Evolutionary conservation across 768 basidiomycete species (phyloP).

Genomic region (Coprinopsis cinerea): DNA sequence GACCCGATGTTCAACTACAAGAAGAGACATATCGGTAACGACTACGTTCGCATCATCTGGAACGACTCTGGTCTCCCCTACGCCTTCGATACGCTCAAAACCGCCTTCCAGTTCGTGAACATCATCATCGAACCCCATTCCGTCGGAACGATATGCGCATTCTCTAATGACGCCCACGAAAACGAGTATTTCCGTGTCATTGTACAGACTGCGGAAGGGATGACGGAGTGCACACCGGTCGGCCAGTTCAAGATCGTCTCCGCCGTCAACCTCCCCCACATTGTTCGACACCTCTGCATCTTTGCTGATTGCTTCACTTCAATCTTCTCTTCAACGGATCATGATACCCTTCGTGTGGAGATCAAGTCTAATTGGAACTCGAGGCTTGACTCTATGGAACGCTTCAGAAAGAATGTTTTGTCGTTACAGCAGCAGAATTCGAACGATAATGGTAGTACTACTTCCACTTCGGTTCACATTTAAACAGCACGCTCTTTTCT

Average conservation of each 20-base stretch:
- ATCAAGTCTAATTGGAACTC: constrained; percentile 87
- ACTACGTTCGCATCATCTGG: constrained; percentile 94
- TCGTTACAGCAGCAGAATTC: background rate
- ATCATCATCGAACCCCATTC: constrained; percentile 95
- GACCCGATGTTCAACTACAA: constrained; percentile 77
- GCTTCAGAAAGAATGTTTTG: constrained; percentile 39
- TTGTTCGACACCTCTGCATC: constrained; percentile 84
- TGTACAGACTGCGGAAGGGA: constrained; percentile 80
- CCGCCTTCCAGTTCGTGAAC: constrained; percentile 96
- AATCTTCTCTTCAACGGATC: constrained; percentile 69
- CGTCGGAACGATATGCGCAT: constrained; percentile 75
- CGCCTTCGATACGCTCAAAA: constrained; percentile 84
- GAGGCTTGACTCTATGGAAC: constrained; percentile 72
- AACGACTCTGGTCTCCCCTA: constrained; percentile 93
- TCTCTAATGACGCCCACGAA: constrained; percentile 78
- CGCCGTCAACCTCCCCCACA: constrained; percentile 76
- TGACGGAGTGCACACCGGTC: constrained; percentile 91
- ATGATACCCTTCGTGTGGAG: constrained; percentile 66
- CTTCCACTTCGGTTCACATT: no score
- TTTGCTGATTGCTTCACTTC: constrained; percentile 88
- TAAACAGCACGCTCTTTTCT: no score
- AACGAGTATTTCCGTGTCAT: constrained; percentile 96
- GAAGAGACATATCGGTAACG: constrained; percentile 96
- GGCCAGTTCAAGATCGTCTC: constrained; percentile 95
- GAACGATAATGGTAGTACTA: no score